A percentile compares a stretch with the other conserved stretches of the same genome.
Conservation (phyloP, 257 asterid species). For the Knoxia roxburghii region DNA sequence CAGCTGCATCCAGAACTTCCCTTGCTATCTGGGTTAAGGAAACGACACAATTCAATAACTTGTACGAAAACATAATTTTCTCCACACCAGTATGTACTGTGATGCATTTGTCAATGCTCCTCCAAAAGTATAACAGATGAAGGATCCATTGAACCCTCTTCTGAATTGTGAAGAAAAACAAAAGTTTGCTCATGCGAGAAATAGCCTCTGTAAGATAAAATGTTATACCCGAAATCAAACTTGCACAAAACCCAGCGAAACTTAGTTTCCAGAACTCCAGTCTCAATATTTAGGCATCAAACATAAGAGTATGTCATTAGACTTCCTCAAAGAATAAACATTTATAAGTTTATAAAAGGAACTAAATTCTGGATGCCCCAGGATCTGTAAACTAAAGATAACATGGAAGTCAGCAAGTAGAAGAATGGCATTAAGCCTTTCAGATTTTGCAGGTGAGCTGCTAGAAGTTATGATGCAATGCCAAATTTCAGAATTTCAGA, state of each 20-base stretch:
- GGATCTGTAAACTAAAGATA: no score
- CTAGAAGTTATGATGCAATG: not conserved
- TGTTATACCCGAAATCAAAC: not conserved
- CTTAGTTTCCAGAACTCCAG: not conserved
- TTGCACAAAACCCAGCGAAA: not conserved
- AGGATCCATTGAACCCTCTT: not conserved
- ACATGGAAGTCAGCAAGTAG: no score
- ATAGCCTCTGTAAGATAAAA: not conserved
- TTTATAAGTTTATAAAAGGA: no score
- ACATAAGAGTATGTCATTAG: no score
- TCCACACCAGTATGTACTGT: not conserved
- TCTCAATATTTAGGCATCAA: no score
- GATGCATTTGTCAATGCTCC: not conserved
- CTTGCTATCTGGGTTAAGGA: slow-evolving; percentile 59
- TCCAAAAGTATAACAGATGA: not conserved
- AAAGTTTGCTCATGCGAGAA: not conserved
- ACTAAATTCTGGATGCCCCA: no score
- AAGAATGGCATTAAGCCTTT: not conserved
- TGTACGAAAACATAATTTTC: not conserved
- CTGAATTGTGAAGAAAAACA: not conserved
- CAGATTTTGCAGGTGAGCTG: no score
- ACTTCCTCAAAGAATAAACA: no score
- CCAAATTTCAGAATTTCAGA: not conserved
- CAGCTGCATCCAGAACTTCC: slow-evolving; percentile 97
- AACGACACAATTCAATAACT: slow-evolving; percentile 4